These are phyloP conservation scores for Logfia minima DNA, from an alignment of 129 eudicot genomes.

Conservation along the genomic window DNA sequence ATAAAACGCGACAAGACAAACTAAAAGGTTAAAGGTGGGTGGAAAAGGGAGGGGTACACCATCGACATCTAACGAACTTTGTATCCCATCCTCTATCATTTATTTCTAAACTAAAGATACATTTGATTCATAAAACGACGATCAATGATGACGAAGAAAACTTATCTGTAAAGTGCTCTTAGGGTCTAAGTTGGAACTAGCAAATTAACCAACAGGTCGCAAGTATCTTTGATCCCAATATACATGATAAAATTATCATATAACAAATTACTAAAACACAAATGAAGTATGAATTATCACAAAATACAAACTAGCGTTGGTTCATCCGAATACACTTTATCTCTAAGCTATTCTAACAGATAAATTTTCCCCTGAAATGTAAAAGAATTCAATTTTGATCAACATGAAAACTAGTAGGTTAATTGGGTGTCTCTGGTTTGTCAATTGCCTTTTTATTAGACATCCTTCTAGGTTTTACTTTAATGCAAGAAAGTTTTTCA, in stretches of 20 bases:
- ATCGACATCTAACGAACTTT: background rate
- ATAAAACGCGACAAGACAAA: background rate
- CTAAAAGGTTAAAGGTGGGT: background rate
- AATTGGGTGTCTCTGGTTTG: conserved; percentile 27
- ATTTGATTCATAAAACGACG: background rate
- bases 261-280: background rate
- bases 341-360: background rate
- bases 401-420: conserved; percentile 16
- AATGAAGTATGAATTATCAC: background rate
- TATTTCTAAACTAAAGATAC: background rate
- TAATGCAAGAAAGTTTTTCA: conserved; percentile 29
- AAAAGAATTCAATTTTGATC: conserved; percentile 6
- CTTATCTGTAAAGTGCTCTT: background rate
- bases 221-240: background rate
- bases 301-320: background rate
- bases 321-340: background rate
- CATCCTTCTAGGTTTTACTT: conserved; percentile 54
- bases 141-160: background rate
- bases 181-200: conserved; percentile 14
- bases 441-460: conserved; percentile 44
- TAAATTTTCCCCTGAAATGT: background rate
- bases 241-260: background rate
- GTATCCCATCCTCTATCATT: background rate
- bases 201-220: background rate
- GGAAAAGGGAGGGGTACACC: background rate